phyloP scores from a whole-genome alignment of 2,329 filamentous ascomycete genomes.

The Zymoseptoria passerinii region DNA sequence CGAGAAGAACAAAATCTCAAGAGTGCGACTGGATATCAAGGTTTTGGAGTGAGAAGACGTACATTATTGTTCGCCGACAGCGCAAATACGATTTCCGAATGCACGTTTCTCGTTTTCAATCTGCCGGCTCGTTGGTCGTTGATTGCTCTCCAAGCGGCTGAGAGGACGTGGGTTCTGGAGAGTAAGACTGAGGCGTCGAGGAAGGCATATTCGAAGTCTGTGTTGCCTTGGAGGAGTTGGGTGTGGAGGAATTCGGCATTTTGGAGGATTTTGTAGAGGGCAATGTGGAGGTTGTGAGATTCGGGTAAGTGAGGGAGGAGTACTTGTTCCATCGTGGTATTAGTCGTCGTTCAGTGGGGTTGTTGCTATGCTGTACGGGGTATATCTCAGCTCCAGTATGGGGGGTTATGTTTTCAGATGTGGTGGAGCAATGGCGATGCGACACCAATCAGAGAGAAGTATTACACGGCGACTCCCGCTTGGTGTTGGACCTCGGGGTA shows the following conservation, averaged over 20 bases:
- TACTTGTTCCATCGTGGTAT: conserved; percentile 52
- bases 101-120: conserved; percentile 74
- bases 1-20: too few relatives aligned
- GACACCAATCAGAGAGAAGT: background rate
- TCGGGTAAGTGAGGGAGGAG: conserved; percentile 66
- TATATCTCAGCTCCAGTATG: too few relatives aligned
- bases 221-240: conserved; percentile 77
- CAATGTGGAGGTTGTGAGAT: conserved; percentile 58
- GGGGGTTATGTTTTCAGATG: too few relatives aligned
- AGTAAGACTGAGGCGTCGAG: conserved; percentile 74
- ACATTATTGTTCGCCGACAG: conserved; percentile 79
- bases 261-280: conserved; percentile 64
- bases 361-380: background rate
- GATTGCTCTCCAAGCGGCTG: conserved; percentile 70
- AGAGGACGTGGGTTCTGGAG: conserved; percentile 63
- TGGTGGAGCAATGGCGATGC: background rate
- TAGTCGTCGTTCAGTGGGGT: background rate
- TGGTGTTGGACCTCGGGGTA: background rate
- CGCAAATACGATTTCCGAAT: conserved; percentile 78
- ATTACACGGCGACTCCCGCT: background rate
- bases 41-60: too few relatives aligned
- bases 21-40: too few relatives aligned
- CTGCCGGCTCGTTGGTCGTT: conserved; percentile 53
- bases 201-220: conserved; percentile 85
- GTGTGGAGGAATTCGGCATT: conserved; percentile 72